Base-by-base conservation (phyloP, 73 alveolate species). In the Uronychia binucleata region DNA sequence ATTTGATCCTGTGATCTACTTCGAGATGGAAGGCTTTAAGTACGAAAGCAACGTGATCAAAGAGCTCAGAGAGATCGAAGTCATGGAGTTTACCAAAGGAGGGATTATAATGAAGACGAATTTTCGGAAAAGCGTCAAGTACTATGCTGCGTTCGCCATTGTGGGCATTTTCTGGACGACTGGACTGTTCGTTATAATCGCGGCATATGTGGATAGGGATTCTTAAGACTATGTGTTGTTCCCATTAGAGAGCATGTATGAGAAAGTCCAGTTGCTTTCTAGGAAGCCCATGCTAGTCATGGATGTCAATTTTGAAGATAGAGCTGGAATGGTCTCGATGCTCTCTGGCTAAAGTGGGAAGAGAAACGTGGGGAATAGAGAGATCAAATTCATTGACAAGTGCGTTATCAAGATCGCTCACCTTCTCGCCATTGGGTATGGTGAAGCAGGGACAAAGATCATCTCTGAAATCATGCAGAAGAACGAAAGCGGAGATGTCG, bases 361-460 rank as follows among this genome's bases (percentile, higher is more conserved):
- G 19, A 46, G 19, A 19, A 46, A 46, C 19, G 67, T 46, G 19
- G 67, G 67, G 19, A 46, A 19, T 19, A 46, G 67, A 19, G 67
- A 46, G 19, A 46, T 46, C 19, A 46, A 46, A 46, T 46, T 46
- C 67, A 19, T 93, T 57, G 97, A 93, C 85, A 93, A 93, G 60
- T 90, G 95, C 35, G 89, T 93, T 67, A 86, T 93, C 33, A 95
- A 95, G 85, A 95, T 95, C 75, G 98, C 97, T 11, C 95, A 93
- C 59, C 85, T 94, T 74, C 87, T 94, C 25, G 98, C 98, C n/a
- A 83, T 92, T 76, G 94, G 96, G 28, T 92, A 91, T 86, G 98
- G 98, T 26, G 91, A 88, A 82, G 98, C 95, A 26, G 98, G 97
- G 28, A 91, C 96, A 0, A 91, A 89, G 81, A 94, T 92, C 57